A percentile compares a stretch with the other conserved stretches of the same genome.
phyloP scores from a whole-genome alignment of 495 filamentous ascomycete species.

The Apodospora peruviana region DNA sequence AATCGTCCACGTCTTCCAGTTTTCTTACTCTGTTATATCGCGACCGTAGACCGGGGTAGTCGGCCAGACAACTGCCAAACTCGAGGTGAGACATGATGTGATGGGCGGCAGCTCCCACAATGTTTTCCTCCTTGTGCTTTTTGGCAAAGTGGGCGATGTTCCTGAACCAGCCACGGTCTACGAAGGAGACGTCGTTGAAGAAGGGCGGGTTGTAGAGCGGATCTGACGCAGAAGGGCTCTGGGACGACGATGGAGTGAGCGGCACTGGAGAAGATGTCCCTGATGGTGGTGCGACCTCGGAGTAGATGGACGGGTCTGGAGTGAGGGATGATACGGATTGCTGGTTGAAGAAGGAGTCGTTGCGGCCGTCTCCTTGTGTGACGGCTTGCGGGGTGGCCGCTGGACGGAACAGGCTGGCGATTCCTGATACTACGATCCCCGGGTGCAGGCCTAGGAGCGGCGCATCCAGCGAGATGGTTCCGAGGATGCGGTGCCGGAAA shows the following conservation, averaged over 20 bases:
- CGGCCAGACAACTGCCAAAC: conserved; percentile 75
- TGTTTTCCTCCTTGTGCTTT: conserved; percentile 64
- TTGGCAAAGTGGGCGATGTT: conserved; percentile 71
- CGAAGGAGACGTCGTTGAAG: conserved; percentile 61
- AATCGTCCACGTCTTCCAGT: conserved; percentile 61
- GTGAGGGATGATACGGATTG: conserved; percentile 17
- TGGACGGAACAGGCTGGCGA: conserved; percentile 68
- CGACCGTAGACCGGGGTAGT: conserved; percentile 61
- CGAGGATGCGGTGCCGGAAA: conserved; percentile 73
- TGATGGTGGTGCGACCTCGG: conserved; percentile 24
- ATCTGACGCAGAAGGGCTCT: conserved; percentile 25
- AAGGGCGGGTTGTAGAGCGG: conserved; percentile 71
- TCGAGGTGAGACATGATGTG: conserved; percentile 77
- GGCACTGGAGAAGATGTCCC: conserved; percentile 18
- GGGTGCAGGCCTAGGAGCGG: conserved; percentile 88
- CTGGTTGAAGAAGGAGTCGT: not conserved
- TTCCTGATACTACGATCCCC: conserved; percentile 72
- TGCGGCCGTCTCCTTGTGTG: conserved; percentile 8
- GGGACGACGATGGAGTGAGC: conserved; percentile 8
- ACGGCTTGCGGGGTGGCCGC: conserved; percentile 35
- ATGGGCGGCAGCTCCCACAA: conserved; percentile 62
- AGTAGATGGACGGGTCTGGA: conserved; percentile 30
- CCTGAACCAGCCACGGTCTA: conserved; percentile 58
- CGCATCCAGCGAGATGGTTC: conserved; percentile 78
- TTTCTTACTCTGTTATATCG: conserved; percentile 62